phyloP scores from a whole-genome alignment of 768 basidiomycete species.

The Termitomyces sp. region DNA sequence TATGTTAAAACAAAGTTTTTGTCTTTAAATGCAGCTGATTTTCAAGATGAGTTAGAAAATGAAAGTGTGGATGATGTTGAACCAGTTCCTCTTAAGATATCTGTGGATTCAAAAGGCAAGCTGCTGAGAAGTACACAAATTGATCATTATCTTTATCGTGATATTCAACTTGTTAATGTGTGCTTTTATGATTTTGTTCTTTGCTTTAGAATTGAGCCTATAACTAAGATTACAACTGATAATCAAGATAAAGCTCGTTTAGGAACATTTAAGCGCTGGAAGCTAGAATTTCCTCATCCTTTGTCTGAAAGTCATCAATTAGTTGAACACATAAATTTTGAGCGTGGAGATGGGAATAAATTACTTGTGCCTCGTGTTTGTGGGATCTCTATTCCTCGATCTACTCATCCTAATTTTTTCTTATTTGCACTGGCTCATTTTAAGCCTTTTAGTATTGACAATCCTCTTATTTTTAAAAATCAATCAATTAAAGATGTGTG shows the following conservation, averaged over 20 bases:
- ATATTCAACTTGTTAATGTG: constrained; percentile 15
- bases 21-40: neutral
- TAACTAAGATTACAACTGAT: neutral
- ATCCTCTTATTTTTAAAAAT: neutral
- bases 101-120: too few relatives aligned
- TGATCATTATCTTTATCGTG: constrained; percentile 24
- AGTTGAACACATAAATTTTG: constrained; percentile 11
- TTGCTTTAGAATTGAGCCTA: constrained; percentile 10
- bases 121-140: constrained; percentile 20
- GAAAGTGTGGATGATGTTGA: too few relatives aligned
- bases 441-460: neutral
- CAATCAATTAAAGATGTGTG: neutral
- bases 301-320: constrained; percentile 14
- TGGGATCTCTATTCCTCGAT: neutral
- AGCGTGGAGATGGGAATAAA: neutral
- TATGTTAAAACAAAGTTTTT: too few relatives aligned
- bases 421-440: neutral
- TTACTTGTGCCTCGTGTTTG: neutral
- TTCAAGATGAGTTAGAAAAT: neutral
- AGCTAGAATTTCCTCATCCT: constrained; percentile 13
- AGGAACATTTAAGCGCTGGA: neutral
- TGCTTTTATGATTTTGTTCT: constrained; percentile 25
- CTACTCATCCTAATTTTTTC: neutral
- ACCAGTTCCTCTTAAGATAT: too few relatives aligned
- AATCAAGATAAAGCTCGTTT: too few relatives aligned